phyloP scores from a whole-genome alignment of 1,139 yeast species.

The Lodderomyces oxycetoniae region DNA sequence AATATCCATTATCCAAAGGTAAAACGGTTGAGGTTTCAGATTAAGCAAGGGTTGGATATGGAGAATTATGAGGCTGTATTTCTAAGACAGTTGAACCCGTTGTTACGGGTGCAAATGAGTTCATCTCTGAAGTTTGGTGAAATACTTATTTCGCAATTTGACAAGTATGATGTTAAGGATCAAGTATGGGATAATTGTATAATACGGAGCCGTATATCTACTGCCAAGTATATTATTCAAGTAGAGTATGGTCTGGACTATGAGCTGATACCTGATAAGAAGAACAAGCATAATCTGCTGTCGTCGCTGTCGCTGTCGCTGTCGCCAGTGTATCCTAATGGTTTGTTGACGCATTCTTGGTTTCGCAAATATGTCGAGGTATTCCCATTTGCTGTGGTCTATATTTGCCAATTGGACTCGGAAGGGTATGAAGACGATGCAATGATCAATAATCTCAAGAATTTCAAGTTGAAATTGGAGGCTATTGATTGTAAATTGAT shows the following conservation, averaged over 20 bases:
- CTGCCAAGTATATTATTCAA: conserved; percentile 27
- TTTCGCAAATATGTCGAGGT: conserved; percentile 28
- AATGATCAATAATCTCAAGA: conserved; percentile 14
- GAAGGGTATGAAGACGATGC: conserved; percentile 14
- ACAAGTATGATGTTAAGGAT: conserved; percentile 19
- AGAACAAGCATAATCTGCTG: conserved; percentile 24
- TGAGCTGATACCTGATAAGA: conserved; percentile 11
- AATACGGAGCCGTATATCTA: conserved; percentile 35
- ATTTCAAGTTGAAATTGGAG: conserved; percentile 17
- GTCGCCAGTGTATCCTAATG: conserved; percentile 42
- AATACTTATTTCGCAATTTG: conserved; percentile 8
- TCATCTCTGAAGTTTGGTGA: too few relatives aligned
- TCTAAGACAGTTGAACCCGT: conserved; percentile 34
- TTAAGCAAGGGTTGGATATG: too few relatives aligned
- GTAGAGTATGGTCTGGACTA: conserved; percentile 2
- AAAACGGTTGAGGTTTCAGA: too few relatives aligned
- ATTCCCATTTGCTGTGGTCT: conserved; percentile 34
- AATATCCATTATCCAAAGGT: too few relatives aligned
- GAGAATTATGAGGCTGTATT: conserved; percentile 26
- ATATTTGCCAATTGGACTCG: conserved; percentile 17
- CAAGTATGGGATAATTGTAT: conserved; percentile 39
- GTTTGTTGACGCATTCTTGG: conserved; percentile 36
- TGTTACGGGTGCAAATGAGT: conserved; percentile 19
- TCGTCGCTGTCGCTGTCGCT: conserved; percentile 38
- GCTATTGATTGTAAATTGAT: conserved; percentile 23